A percentile compares a stretch with the other conserved stretches of the same genome.
Evolutionary conservation across 495 filamentous ascomycete species (phyloP).

Genomic region (Bacidia rubella): DNA sequence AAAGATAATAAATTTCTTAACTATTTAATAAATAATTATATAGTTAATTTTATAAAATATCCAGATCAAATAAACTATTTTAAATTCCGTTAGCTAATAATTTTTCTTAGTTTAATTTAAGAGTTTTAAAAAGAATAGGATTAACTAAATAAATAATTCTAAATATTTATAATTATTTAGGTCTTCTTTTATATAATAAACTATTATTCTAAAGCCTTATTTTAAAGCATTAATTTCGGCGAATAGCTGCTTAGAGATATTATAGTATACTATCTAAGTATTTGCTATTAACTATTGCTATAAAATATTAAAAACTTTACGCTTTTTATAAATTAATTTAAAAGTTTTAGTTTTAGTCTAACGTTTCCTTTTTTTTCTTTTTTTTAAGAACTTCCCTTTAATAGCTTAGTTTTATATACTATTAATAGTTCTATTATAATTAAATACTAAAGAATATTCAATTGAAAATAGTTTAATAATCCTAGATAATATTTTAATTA

Average conservation of each 20-base stretch:
- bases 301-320: background rate
- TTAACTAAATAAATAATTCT: background rate
- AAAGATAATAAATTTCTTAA: background rate
- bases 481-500: background rate
- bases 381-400: background rate
- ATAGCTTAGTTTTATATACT: conserved; percentile 1
- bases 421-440: background rate
- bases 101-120: background rate
- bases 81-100: background rate
- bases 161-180: background rate
- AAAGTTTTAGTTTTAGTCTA: background rate
- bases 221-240: conserved; percentile 4
- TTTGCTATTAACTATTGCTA: background rate
- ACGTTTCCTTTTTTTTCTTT: background rate
- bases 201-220: background rate
- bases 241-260: background rate
- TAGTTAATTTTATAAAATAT: conserved; percentile 1
- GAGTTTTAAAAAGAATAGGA: background rate
- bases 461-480: background rate
- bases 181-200: background rate
- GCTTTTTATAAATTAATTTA: background rate
- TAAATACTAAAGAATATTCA: background rate
- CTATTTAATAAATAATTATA: background rate
- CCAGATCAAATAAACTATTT: background rate
- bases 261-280: background rate